These are phyloP conservation scores for Aspergillus egyptiacus DNA, from an alignment of 495 filamentous ascomycete species.

Conservation along the genomic window DNA sequence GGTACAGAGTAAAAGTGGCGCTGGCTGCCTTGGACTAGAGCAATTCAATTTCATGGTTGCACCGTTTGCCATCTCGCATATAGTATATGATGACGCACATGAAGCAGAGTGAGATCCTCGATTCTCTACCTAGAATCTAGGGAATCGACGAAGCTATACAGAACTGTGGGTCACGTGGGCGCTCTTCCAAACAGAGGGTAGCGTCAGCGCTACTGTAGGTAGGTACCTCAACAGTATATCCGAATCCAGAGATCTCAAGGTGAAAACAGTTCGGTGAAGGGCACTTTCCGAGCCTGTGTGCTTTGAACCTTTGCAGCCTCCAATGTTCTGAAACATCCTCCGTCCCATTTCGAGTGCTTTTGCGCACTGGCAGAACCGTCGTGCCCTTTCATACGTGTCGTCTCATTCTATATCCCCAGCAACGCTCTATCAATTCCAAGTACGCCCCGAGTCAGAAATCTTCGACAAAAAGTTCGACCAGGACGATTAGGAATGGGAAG, in stretches of 20 bases:
- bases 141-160: too few species aligned
- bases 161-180: too few species aligned
- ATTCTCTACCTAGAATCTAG: too few species aligned
- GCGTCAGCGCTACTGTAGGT: too few species aligned
- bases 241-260: not conserved
- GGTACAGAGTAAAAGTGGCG: too few species aligned
- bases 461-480: not conserved
- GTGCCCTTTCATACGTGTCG: not conserved
- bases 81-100: too few species aligned
- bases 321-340: not conserved
- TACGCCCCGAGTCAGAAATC: not conserved
- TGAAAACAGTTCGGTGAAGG: not conserved
- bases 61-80: not conserved
- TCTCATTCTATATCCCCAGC: constrained; percentile 1
- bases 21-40: too few species aligned
- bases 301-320: not conserved
- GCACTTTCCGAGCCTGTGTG: not conserved
- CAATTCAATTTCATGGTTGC: not conserved
- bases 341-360: not conserved
- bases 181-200: too few species aligned
- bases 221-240: not conserved
- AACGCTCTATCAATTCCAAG: not conserved
- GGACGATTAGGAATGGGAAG: constrained; percentile 1
- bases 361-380: not conserved
- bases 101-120: too few species aligned